These are phyloP conservation scores for Hericium alpestre DNA, from an alignment of 768 basidiomycete genomes.

Conservation along the genomic window DNA sequence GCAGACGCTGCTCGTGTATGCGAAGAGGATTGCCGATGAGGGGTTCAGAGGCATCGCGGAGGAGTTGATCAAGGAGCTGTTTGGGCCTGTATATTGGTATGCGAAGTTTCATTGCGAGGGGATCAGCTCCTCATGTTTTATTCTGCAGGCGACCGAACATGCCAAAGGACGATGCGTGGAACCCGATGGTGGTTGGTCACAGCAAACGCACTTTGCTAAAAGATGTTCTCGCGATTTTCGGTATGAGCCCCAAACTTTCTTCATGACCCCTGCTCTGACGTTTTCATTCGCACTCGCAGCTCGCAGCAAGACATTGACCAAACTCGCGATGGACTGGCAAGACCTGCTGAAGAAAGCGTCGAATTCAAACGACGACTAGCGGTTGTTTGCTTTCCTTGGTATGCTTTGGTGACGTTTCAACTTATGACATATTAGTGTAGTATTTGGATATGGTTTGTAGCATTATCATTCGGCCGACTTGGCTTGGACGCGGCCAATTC, in stretches of 20 bases:
- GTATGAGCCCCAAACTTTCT: slow-evolving; percentile 40
- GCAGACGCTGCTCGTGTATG: slow-evolving; percentile 62
- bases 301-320: slow-evolving; percentile 62
- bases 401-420: background rate
- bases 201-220: slow-evolving; percentile 73
- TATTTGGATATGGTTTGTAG: background rate
- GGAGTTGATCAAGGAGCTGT: slow-evolving; percentile 82
- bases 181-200: slow-evolving; percentile 56
- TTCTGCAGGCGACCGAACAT: slow-evolving; percentile 53
- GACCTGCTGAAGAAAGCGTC: slow-evolving; percentile 59
- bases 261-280: too few species aligned
- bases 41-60: slow-evolving; percentile 83
- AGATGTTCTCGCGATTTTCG: slow-evolving; percentile 71
- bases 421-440: background rate
- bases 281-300: too few species aligned
- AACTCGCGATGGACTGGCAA: slow-evolving; percentile 75
- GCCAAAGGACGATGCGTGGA: slow-evolving; percentile 50
- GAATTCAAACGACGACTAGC: slow-evolving; percentile 1
- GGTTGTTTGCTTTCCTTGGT: background rate
- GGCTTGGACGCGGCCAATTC: background rate
- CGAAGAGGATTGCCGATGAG: slow-evolving; percentile 81
- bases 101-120: slow-evolving; percentile 19
- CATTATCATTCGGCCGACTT: background rate
- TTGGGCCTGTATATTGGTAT: slow-evolving; percentile 85
- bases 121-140: slow-evolving; percentile 2